Percentiles rank a stretch among this genome's conserved stretches.
Conservation (phyloP, 345 rosid species). For the Bruguiera parviflora region DNA sequence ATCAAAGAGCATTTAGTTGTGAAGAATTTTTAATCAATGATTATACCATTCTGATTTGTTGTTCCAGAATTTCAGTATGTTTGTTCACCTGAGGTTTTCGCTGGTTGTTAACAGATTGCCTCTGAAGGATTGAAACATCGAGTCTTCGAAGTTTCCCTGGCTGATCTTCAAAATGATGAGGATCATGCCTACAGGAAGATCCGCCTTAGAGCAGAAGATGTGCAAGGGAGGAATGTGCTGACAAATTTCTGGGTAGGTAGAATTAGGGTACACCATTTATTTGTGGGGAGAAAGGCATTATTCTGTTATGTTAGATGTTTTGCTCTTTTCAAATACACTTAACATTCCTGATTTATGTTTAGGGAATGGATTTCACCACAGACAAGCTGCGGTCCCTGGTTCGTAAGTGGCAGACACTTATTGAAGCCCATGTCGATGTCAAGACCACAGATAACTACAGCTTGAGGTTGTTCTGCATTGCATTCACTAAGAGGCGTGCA, state of each 20-base stretch:
- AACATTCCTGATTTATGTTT: not conserved
- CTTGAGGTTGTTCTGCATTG: conserved; percentile 30
- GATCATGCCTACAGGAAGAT: conserved; percentile 91
- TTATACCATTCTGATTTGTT: too few relatives aligned
- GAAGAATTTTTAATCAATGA: too few relatives aligned
- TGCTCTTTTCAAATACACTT: not conserved
- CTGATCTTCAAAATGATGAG: conserved; percentile 86
- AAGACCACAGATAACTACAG: conserved; percentile 30
- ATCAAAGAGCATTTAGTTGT: too few relatives aligned
- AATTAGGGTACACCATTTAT: not conserved
- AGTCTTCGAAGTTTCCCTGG: conserved; percentile 85
- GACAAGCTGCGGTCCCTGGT: conserved; percentile 33
- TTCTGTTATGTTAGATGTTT: too few relatives aligned
- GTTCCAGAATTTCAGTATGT: too few relatives aligned
- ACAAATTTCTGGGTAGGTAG: conserved; percentile 28
- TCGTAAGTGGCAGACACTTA: conserved; percentile 30
- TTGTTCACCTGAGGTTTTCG: not conserved
- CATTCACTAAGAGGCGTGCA: conserved; percentile 29
- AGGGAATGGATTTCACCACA: conserved; percentile 36
- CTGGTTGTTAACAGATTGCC: conserved; percentile 57
- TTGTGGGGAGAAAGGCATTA: not conserved
- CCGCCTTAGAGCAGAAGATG: conserved; percentile 94
- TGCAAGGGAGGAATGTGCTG: conserved; percentile 59
- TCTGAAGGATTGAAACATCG: conserved; percentile 92
- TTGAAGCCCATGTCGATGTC: conserved; percentile 35